Evolutionary conservation across 129 eudicot species (phyloP).

Genomic region (Ambrosia artemisiifolia): DNA sequence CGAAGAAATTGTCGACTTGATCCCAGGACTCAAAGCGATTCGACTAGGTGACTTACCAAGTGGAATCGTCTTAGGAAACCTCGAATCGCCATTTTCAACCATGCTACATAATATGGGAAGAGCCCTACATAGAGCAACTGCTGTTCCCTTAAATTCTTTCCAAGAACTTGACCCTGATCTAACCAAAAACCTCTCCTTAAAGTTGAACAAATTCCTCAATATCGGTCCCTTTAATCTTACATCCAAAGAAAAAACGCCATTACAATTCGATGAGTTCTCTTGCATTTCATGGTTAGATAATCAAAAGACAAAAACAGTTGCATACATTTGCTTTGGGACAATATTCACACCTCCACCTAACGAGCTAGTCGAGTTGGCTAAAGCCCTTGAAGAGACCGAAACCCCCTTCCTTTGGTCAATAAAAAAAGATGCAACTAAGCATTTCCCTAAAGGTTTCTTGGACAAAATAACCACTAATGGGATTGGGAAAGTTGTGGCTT

Average conservation of each 20-base stretch:
- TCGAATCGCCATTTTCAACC: conserved; percentile 43
- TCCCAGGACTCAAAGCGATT: conserved; percentile 47
- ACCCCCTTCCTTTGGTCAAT: conserved; percentile 64
- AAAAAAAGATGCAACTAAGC: conserved; percentile 21
- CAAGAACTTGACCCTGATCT: conserved; percentile 53
- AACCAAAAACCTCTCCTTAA: conserved; percentile 38
- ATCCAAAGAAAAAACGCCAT: conserved; percentile 11
- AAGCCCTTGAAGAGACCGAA: conserved; percentile 44
- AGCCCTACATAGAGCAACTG: conserved; percentile 43
- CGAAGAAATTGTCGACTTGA: conserved; percentile 32
- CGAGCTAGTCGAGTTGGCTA: conserved; percentile 53
- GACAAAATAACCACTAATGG: conserved; percentile 22
- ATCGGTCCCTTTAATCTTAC: conserved; percentile 52
- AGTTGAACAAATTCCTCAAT: conserved; percentile 37
- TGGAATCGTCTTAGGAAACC: conserved; percentile 46
- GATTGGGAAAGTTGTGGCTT: conserved; percentile 51
- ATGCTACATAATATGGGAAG: conserved; percentile 58
- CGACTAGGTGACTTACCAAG: conserved; percentile 45
- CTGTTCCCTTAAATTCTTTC: conserved; percentile 47
- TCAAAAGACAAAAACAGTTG: conserved; percentile 38
- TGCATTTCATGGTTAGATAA: conserved; percentile 56
- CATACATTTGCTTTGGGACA: conserved; percentile 61
- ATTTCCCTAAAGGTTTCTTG: conserved; percentile 44
- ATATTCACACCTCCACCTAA: conserved; percentile 37
- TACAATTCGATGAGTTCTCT: conserved; percentile 24